Base-by-base conservation (phyloP, 2,329 filamentous ascomycete genomes). In the Cylindrodendrum hubeiense region DNA sequence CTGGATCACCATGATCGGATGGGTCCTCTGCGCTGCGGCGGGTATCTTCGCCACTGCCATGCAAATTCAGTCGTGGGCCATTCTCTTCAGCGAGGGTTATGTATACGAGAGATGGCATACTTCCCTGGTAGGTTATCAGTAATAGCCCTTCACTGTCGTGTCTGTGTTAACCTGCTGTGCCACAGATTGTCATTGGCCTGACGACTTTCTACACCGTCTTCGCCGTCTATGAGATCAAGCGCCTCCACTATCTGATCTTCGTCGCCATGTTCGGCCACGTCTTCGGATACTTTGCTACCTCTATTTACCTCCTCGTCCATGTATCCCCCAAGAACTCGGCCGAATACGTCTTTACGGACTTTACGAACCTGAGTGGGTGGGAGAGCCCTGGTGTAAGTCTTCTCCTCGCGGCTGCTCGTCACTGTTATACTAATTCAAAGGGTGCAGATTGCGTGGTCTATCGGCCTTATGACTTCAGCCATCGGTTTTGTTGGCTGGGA, bases 311-410 rank as follows among this genome's bases (percentile, higher is more conserved):
- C 19, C 53, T 63, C 10, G 47, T 58, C 6, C 53, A 63, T 12
- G 47, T 58, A 5, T 12, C 53, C 1, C 44, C 34, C 13, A 63
- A 63, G 24, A 58, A 63, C 33, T 39, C 53, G 8, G 53, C 60
- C 9, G 19, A 34, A 5, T 63, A 63, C 12, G 60, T 63, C 21
- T 63, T 63, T 34, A 53, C 21, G 1, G 60, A 63, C 47, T 63
- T 47, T 41, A 58, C 53, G 3, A 63, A 63, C 22, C 15, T 63
- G 21, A 58, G 60, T 21, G 60, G 60, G 1, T 63, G 60, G 60
- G 46, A 58, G n/a, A 58, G 30, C 22, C 55, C 60, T 12, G 60
- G 53, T n/a, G 52, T 67, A 66, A 17, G 69, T 69, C 24, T 70
- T n/a, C 33, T 5, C 3, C 26, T 26, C 2, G 5, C 8, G 9